A percentile compares a stretch with the other conserved stretches of the same genome.
phyloP scores from a whole-genome alignment of 1,139 yeast species.

The Scheffersomyces illinoinensis region DNA sequence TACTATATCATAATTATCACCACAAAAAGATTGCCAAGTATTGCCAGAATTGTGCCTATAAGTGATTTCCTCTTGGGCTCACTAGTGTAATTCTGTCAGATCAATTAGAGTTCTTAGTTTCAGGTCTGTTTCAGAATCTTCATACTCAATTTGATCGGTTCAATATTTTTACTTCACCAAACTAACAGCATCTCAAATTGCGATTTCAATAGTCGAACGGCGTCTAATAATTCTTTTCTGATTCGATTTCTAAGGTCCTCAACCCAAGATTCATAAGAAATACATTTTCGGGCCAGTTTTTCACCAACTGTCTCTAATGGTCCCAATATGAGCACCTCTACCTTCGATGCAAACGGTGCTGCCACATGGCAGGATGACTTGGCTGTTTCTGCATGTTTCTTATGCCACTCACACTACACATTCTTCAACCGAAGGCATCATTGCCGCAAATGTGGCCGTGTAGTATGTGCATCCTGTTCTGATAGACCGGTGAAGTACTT shows the following conservation, averaged over 20 bases:
- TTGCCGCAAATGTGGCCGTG: conserved; percentile 82
- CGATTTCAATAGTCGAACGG: background rate
- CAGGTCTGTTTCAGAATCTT: background rate
- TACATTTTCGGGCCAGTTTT: background rate
- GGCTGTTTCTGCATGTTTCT: conserved; percentile 56
- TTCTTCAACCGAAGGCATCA: conserved; percentile 84
- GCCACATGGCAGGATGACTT: conserved; percentile 77
- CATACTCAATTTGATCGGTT: too few species aligned
- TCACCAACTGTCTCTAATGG: background rate
- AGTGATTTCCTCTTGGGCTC: background rate
- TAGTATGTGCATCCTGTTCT: conserved; percentile 72
- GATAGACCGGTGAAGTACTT: conserved; percentile 43
- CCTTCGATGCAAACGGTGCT: background rate
- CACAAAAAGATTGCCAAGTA: background rate
- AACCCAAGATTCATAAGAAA: too few species aligned
- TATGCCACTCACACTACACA: conserved; percentile 60
- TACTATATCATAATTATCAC: background rate
- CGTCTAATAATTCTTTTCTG: background rate
- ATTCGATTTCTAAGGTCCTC: background rate
- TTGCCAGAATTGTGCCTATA: background rate
- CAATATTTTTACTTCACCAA: too few species aligned
- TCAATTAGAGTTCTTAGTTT: background rate
- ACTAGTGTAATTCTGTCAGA: background rate
- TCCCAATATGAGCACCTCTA: background rate
- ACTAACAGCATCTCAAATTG: too few species aligned